A percentile compares a stretch with the other conserved stretches of the same genome.
Evolutionary conservation across 2,329 filamentous ascomycete species (phyloP).

Genomic region (Nigrospora osmanthi): DNA sequence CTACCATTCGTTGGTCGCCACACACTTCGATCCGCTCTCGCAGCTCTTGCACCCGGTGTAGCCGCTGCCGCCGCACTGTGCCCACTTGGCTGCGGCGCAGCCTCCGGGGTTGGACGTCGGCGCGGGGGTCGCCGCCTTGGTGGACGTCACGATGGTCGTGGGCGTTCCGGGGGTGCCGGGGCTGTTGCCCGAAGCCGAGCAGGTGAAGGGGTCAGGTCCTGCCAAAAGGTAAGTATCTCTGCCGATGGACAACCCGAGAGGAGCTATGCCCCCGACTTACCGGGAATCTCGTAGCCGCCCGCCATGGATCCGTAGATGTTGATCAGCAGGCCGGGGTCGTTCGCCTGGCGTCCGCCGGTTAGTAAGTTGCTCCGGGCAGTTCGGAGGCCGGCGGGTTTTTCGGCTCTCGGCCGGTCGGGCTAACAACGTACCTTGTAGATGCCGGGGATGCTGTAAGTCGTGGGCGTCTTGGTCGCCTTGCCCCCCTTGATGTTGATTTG

Average conservation of each 20-base stretch:
- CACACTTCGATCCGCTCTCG: conserved; percentile 22
- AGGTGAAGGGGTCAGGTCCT: conserved; percentile 5
- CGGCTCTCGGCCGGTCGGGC: not conserved
- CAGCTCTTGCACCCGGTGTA: conserved; percentile 26
- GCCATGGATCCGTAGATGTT: conserved; percentile 24
- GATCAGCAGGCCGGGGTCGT: conserved; percentile 24
- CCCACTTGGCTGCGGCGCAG: conserved; percentile 17
- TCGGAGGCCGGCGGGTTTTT: no score
- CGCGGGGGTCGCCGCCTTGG: conserved; percentile 8
- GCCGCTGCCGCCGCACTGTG: conserved; percentile 26
- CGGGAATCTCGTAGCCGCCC: conserved; percentile 23
- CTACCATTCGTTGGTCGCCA: conserved; percentile 22
- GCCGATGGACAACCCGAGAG: not conserved
- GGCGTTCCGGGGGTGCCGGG: not conserved
- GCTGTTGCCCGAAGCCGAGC: conserved; percentile 1
- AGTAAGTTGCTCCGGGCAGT: not conserved
- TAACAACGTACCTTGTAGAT: conserved; percentile 22
- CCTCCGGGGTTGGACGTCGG: conserved; percentile 4
- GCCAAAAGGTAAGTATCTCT: not conserved
- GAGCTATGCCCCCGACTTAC: conserved; percentile 6
- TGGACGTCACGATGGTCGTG: conserved; percentile 6
- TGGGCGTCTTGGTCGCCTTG: conserved; percentile 17
- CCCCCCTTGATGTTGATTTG: conserved; percentile 28
- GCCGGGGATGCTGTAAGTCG: conserved; percentile 27
- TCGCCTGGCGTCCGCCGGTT: conserved; percentile 12